A percentile compares a stretch with the other conserved stretches of the same genome.
Conservation (phyloP, 179 eudicot species). For the Beta corolliflora region DNA sequence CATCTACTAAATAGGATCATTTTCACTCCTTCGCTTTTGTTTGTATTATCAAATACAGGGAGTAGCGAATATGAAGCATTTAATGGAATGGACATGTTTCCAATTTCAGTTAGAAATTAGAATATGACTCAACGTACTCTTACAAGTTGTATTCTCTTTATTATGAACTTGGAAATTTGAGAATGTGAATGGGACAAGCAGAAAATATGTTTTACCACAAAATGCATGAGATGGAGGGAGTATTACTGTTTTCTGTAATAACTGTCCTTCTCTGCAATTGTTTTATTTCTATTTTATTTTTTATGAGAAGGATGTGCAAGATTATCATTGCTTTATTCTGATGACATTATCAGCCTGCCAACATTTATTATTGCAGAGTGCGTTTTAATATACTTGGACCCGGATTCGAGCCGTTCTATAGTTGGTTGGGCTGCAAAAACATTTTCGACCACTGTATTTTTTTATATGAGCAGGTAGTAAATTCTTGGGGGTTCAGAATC, state of each 20-base stretch:
- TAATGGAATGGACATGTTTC: neutral
- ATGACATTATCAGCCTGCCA: conserved; percentile 94
- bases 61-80: neutral
- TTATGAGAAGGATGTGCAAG: conserved; percentile 2
- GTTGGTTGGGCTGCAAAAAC: conserved; percentile 86
- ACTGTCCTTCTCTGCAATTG: neutral
- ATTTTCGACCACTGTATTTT: conserved; percentile 80
- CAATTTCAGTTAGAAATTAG: neutral
- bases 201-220: neutral
- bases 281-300: neutral
- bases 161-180: neutral
- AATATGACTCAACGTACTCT: neutral
- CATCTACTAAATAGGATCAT: neutral
- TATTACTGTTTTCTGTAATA: neutral
- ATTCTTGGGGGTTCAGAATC: neutral
- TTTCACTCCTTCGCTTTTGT: neutral
- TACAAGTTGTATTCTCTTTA: neutral
- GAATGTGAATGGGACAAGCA: neutral
- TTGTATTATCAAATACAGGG: neutral
- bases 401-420: conserved; percentile 74
- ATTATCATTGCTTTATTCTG: conserved; percentile 52
- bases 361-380: conserved; percentile 99
- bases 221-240: neutral
- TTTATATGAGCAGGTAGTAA: conserved; percentile 92
- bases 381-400: conserved; percentile 94